These are phyloP conservation scores for Penicillium robsamsonii DNA, from an alignment of 495 filamentous ascomycete genomes.

Conservation along the genomic window DNA sequence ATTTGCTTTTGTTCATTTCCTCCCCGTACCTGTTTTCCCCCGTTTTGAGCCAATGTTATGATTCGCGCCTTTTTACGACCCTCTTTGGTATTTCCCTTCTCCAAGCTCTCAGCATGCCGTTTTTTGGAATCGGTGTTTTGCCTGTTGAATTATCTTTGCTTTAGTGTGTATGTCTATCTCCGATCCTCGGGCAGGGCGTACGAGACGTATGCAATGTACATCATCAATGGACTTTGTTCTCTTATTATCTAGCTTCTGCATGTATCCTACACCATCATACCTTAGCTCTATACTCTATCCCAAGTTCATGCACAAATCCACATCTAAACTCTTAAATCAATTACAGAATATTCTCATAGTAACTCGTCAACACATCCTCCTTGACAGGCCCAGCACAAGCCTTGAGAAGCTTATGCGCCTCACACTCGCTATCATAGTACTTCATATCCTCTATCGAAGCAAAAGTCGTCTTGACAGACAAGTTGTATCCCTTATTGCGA, in stretches of 20 bases:
- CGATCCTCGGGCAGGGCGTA: slow-evolving; percentile 8
- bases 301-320: not conserved
- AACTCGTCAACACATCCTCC: slow-evolving; percentile 49
- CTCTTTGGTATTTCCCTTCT: not conserved
- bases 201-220: slow-evolving; percentile 32
- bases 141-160: slow-evolving; percentile 8
- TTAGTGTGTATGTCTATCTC: slow-evolving; percentile 1
- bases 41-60: slow-evolving; percentile 12
- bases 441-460: slow-evolving; percentile 63
- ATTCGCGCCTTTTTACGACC: slow-evolving; percentile 6
- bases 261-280: not conserved
- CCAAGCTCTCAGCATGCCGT: slow-evolving; percentile 9
- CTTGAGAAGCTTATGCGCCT: slow-evolving; percentile 61
- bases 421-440: slow-evolving; percentile 65
- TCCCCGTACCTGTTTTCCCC: not conserved
- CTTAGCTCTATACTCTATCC: not conserved
- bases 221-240: slow-evolving; percentile 26
- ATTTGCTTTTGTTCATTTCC: slow-evolving; percentile 4
- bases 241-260: not conserved
- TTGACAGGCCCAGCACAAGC: slow-evolving; percentile 36
- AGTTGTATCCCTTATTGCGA: slow-evolving; percentile 61
- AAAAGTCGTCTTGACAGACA: slow-evolving; percentile 60
- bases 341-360: slow-evolving; percentile 46
- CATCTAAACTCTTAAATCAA: too few relatives aligned
- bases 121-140: slow-evolving; percentile 19